Evolutionary conservation across 1,284 basidiomycete species (phyloP).

Genomic region (Macrocybe sp.): DNA sequence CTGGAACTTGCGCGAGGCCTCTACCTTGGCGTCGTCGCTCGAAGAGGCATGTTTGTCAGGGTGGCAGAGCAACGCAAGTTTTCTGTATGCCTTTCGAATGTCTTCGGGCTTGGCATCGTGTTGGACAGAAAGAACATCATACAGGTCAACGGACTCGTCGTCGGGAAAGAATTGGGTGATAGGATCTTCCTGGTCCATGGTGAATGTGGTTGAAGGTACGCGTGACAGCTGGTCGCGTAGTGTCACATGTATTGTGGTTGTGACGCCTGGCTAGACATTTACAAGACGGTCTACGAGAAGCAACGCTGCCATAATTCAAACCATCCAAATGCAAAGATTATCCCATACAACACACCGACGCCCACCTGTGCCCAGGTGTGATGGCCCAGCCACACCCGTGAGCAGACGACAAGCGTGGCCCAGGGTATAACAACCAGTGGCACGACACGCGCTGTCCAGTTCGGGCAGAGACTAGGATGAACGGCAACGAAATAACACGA

Average conservation of each 20-base stretch:
- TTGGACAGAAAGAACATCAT: conserved; percentile 61
- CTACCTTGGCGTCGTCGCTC: conserved; percentile 53
- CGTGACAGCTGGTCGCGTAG: conserved; percentile 1
- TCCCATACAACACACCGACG: conserved; percentile 62
- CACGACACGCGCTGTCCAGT: conserved; percentile 29
- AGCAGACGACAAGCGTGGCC: conserved; percentile 54
- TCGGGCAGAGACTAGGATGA: conserved; percentile 35
- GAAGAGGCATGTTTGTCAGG: conserved; percentile 83
- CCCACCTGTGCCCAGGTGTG: conserved; percentile 74
- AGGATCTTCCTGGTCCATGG: conserved; percentile 69
- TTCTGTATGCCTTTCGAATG: conserved; percentile 83
- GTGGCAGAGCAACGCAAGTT: conserved; percentile 77
- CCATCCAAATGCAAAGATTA: conserved; percentile 53
- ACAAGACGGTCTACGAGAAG: conserved; percentile 6
- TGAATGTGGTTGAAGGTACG: conserved; percentile 4
- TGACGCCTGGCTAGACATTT: too few species aligned
- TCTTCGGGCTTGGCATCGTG: conserved; percentile 54
- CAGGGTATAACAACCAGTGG: conserved; percentile 48
- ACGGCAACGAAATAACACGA: conserved; percentile 52
- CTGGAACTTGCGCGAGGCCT: conserved; percentile 75
- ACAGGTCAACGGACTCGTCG: conserved; percentile 67
- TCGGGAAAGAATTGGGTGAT: conserved; percentile 75
- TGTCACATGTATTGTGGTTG: too few species aligned
- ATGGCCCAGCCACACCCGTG: conserved; percentile 76
- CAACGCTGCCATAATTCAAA: conserved; percentile 53